These are phyloP conservation scores for Talinum fruticosum DNA, from an alignment of 148 eudicot genomes.

Conservation along the genomic window DNA sequence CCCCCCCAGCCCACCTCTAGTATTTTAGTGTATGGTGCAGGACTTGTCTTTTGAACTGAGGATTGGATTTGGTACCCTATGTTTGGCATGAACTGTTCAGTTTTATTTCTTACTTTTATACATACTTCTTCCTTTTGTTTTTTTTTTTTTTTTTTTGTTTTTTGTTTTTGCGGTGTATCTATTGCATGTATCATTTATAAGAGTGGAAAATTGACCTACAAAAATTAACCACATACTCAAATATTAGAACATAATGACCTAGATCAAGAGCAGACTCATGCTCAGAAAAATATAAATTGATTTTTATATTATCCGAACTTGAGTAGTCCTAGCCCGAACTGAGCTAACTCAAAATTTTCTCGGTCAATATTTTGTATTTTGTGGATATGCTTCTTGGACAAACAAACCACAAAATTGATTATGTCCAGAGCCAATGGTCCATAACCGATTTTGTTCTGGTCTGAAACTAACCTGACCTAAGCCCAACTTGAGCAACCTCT, in stretches of 20 bases:
- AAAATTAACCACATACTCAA: not conserved
- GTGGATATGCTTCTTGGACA: not conserved
- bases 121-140: not conserved
- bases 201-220: not conserved
- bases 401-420: not conserved
- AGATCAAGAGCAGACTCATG: not conserved
- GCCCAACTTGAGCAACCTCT: not conserved
- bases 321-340: not conserved
- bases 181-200: not conserved
- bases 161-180: no score
- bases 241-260: not conserved
- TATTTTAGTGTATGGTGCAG: not conserved
- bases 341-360: not conserved
- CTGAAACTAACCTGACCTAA: not conserved
- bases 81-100: not conserved
- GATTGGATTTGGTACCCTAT: not conserved
- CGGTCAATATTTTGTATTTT: not conserved
- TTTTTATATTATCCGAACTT: no score
- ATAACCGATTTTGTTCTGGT: not conserved
- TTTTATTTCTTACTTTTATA: no score
- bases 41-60: not conserved
- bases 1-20: no score
- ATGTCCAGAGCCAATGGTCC: not conserved
- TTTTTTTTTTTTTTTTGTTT: no score
- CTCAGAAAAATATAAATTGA: no score